Percentiles rank a stretch among this genome's conserved stretches.
Conservation (phyloP, 1,284 basidiomycete species). For the Ustanciosporium gigantosporum region DNA sequence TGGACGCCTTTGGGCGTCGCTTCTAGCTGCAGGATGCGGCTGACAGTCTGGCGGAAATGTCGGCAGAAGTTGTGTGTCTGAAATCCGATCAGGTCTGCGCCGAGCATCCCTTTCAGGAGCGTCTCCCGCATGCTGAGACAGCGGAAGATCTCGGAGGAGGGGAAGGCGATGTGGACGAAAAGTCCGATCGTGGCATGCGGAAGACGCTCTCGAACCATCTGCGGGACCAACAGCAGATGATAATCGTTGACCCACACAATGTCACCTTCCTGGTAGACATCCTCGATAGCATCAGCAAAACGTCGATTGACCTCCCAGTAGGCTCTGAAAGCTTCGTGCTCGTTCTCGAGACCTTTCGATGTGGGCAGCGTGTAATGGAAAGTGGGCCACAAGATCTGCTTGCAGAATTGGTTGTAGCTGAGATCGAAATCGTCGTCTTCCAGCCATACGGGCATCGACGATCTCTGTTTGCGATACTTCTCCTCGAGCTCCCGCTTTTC, state of each 20-base stretch:
- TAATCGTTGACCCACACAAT: conserved; percentile 67
- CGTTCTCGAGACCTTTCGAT: conserved; percentile 78
- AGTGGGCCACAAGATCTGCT: conserved; percentile 85
- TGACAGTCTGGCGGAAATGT: conserved; percentile 71
- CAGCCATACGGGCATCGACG: conserved; percentile 79
- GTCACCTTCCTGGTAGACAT: conserved; percentile 77
- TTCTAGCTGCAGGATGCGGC: conserved; percentile 77
- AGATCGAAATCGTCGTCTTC: conserved; percentile 67
- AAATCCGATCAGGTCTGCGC: conserved; percentile 75
- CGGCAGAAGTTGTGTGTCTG: conserved; percentile 73
- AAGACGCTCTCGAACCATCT: conserved; percentile 70
- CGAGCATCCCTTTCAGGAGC: conserved; percentile 75
- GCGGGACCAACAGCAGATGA: conserved; percentile 83
- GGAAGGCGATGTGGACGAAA: conserved; percentile 87
- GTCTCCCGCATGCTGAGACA: conserved; percentile 68
- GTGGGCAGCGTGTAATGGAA: conserved; percentile 83
- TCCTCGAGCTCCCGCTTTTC: conserved; percentile 68
- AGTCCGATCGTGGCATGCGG: conserved; percentile 78
- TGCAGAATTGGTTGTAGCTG: conserved; percentile 84
- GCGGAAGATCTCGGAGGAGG: conserved; percentile 82
- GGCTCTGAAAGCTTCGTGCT: conserved; percentile 74
- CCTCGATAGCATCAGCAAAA: conserved; percentile 77
- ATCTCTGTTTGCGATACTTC: conserved; percentile 68
- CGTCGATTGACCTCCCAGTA: conserved; percentile 80
- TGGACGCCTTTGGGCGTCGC: conserved; percentile 82